Evolutionary conservation across 2,329 filamentous ascomycete genomes (phyloP), one percentile per base, ranked within the genome.

Genomic region (Hypoxylon sp.): DNA sequence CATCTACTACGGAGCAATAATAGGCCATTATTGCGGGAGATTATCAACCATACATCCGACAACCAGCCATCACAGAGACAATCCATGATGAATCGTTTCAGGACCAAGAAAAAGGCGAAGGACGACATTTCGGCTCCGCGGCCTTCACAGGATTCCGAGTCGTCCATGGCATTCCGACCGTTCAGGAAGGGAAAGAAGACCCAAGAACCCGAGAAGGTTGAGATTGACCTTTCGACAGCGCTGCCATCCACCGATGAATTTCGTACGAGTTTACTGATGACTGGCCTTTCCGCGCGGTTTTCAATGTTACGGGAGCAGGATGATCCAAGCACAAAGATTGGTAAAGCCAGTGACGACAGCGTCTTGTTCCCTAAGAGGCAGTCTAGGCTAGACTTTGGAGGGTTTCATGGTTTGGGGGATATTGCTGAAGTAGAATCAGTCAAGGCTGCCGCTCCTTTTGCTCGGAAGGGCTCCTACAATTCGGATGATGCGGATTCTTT

Each of bases 271-370:
- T 83, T 99, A 65, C 85, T 99, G 69, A 97, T 99, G 95, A 95
- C 94, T 0, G 95, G 95, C 46, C 86, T 99, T 3, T 98, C 95
- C 0, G 94, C 95, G 11, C 90, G 96, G 6, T 99, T 99, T 80
- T 98, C 95, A 74, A 98, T 98, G 95, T 84, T 98, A 33, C 87
- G 94, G 75, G 95, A 98, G 80, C 95, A 98, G 79, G 95, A 98
- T 78, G 94, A 98, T 76, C 95, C 95, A 0, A 91, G 85, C 69
- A 95, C 94, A 1, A 92, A 94, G 79, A 87, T 98, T 33, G 95
- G 95, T 64, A 98, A 98, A 80, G 95, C 95, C 14, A 96, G 92
- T 80, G 95, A 98, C 77, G 95, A 98, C 80, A 98, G 95, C 73
- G 95, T 98, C 2, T 82, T 98, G 20, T 92, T 90, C 70, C 92